Conservation (phyloP, 2,329 filamentous ascomycete species). For the Erysiphe pulchra region DNA sequence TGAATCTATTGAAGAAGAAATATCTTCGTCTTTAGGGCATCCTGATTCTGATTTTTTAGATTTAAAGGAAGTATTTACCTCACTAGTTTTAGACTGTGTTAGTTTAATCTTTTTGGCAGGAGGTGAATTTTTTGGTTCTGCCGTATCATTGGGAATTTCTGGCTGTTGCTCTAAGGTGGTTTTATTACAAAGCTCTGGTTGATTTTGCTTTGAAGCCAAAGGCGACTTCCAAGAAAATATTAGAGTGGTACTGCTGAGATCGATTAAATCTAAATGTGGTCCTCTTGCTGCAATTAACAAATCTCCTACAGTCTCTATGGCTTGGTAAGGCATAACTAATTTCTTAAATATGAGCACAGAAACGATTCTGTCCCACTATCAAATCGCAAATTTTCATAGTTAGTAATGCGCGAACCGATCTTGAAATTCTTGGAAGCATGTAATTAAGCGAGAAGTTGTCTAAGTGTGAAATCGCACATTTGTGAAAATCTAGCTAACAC, state of each 20-base stretch:
- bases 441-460: not conserved
- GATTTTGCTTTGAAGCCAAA: not conserved
- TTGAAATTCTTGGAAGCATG: not conserved
- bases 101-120: conserved; percentile 14
- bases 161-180: not conserved
- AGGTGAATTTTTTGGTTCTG: conserved; percentile 3
- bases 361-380: too few relatives aligned
- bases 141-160: not conserved
- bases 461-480: not conserved
- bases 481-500: too few relatives aligned
- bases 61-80: not conserved
- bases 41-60: conserved; percentile 5
- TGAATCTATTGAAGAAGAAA: conserved; percentile 18
- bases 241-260: conserved; percentile 27
- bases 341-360: not conserved
- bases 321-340: conserved; percentile 31
- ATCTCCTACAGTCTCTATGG: conserved; percentile 25
- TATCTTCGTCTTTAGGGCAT: conserved; percentile 4
- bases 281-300: conserved; percentile 52
- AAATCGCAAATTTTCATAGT: too few relatives aligned
- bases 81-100: conserved; percentile 3
- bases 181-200: too few relatives aligned
- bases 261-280: conserved; percentile 42
- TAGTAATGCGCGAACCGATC: too few relatives aligned
- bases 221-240: conserved; percentile 20